phyloP scores from a whole-genome alignment of 257 asterid genomes.

The Lycium ferocissimum region DNA sequence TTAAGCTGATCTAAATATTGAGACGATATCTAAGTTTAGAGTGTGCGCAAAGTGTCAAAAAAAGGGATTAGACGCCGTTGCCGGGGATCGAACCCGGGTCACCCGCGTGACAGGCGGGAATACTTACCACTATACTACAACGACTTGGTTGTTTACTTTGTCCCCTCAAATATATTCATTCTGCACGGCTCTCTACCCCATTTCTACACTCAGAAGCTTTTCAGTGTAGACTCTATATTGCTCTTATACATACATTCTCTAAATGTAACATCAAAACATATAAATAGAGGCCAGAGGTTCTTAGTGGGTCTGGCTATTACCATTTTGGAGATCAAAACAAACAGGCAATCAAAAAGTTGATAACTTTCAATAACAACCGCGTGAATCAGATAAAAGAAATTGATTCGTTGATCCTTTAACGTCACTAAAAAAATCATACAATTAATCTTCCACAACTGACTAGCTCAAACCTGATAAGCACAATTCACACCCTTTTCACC shows the following conservation, averaged over 20 bases:
- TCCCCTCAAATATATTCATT: background rate
- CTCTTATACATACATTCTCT: background rate
- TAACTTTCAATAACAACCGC: background rate
- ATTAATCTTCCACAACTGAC: background rate
- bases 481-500: background rate
- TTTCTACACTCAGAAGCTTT: background rate
- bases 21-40: background rate
- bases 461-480: background rate
- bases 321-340: background rate
- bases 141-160: constrained; percentile 27
- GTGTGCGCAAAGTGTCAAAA: background rate
- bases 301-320: background rate
- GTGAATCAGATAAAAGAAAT: background rate
- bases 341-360: background rate
- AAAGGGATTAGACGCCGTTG: constrained; percentile 40
- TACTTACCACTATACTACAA: constrained; percentile 72
- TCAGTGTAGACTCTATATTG: background rate
- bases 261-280: background rate
- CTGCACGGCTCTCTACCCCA: background rate
- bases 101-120: constrained; percentile 74
- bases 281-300: background rate
- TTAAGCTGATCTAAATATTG: background rate
- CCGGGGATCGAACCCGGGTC: constrained; percentile 80
- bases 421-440: background rate
- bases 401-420: background rate